Percentiles rank a stretch among this genome's conserved stretches.
Conservation (phyloP, 805 yeast species). For the Martiniozyma abietophila region DNA sequence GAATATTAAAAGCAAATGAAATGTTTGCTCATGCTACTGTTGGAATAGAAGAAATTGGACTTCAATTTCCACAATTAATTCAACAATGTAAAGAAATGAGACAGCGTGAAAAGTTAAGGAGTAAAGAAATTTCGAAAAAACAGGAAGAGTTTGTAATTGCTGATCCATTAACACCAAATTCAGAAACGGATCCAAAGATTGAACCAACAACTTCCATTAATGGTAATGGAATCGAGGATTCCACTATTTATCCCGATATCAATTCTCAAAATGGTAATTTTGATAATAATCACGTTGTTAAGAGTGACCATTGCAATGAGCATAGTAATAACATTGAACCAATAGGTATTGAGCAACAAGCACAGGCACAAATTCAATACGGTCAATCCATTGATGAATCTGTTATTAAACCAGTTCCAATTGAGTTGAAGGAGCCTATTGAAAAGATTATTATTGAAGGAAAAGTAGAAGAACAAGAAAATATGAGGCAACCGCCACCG, state of each 20-base stretch:
- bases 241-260: no score
- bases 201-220: no score
- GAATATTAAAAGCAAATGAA: conserved; percentile 75
- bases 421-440: conserved; percentile 2
- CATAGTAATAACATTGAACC: no score
- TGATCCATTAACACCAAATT: no score
- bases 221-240: no score
- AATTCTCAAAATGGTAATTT: no score
- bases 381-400: conserved; percentile 7
- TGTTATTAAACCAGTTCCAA: conserved; percentile 4
- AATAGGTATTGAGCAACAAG: conserved; percentile 7
- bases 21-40: conserved; percentile 96
- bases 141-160: conserved; percentile 1
- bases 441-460: background rate
- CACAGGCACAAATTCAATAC: conserved; percentile 16
- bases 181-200: no score
- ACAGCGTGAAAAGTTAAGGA: conserved; percentile 45
- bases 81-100: conserved; percentile 70
- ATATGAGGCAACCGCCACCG: no score
- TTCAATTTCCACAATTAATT: conserved; percentile 52
- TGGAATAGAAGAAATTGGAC: conserved; percentile 81
- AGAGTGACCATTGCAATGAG: no score
- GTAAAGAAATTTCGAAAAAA: conserved; percentile 1
- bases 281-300: no score
- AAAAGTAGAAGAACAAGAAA: conserved; percentile 7